These are phyloP conservation scores for Dispira simplex DNA, from an alignment of 192 early-diverging fungal genomes.

Conservation along the genomic window DNA sequence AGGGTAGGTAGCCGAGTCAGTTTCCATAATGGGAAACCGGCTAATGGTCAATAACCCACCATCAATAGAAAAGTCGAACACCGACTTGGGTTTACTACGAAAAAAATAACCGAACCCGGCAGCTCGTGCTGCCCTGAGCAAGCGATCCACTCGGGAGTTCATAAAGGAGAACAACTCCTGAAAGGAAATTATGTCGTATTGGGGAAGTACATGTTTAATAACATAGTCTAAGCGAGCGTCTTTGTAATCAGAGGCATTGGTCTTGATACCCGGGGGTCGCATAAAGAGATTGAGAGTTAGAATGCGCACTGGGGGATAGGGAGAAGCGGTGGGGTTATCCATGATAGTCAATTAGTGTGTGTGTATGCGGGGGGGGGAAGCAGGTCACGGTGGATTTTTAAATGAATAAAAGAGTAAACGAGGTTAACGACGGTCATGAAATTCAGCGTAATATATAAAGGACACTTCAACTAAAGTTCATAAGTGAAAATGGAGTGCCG, in stretches of 20 bases:
- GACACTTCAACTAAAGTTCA: no score
- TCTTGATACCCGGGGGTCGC: conserved; percentile 50
- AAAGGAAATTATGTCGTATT: conserved; percentile 60
- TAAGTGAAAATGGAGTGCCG: no score
- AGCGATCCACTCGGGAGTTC: conserved; percentile 31
- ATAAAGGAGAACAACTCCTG: conserved; percentile 75
- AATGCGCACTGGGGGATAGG: conserved; percentile 18
- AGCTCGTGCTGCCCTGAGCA: conserved; percentile 43
- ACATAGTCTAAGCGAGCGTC: conserved; percentile 53
- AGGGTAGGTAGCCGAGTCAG: conserved; percentile 39
- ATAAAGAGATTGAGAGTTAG: conserved; percentile 58
- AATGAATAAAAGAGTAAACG: no score
- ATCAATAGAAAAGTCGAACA: conserved; percentile 47
- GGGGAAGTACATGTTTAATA: conserved; percentile 39
- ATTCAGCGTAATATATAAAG: no score
- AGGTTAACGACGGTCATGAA: no score
- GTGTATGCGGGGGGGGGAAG: not conserved
- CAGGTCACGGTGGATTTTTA: no score
- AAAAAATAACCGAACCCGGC: conserved; percentile 49
- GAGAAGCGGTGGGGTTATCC: not conserved
- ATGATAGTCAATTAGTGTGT: not conserved
- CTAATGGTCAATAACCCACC: conserved; percentile 65
- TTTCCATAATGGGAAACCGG: conserved; percentile 42
- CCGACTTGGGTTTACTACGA: conserved; percentile 34
- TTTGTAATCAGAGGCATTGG: conserved; percentile 64